These are phyloP conservation scores for Fusarium domesticum DNA, from an alignment of 2,329 filamentous ascomycete species.

Conservation along the genomic window DNA sequence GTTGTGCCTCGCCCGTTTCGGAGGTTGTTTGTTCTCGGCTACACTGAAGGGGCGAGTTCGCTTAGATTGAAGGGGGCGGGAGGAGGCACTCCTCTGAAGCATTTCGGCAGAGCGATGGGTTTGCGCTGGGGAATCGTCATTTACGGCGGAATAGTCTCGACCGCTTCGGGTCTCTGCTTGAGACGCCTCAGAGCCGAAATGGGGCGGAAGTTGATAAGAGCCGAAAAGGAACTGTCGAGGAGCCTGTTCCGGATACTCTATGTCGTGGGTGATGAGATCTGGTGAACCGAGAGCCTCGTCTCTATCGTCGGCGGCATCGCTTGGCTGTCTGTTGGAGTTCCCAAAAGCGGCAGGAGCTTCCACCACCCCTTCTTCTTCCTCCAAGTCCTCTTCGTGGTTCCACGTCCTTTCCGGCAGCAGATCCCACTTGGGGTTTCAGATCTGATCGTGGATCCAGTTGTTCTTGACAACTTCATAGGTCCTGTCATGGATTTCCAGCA, in stretches of 20 bases:
- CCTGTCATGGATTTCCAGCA: constrained; percentile 3
- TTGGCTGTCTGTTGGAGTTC: neutral
- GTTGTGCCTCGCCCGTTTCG: constrained; percentile 1
- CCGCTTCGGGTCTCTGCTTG: too few relatives aligned
- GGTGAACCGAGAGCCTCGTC: neutral
- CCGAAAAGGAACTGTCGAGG: too few relatives aligned
- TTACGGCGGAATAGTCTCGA: too few relatives aligned
- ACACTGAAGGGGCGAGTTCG: neutral
- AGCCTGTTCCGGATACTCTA: neutral
- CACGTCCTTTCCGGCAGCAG: constrained; percentile 4
- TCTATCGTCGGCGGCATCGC: neutral
- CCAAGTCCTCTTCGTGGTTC: constrained; percentile 6
- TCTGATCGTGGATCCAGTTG: constrained; percentile 7
- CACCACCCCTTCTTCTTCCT: neutral
- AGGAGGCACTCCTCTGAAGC: too few relatives aligned
- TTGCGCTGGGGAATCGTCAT: too few relatives aligned
- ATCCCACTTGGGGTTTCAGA: constrained; percentile 10
- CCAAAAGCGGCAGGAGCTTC: neutral
- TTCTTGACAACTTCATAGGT: constrained; percentile 10
- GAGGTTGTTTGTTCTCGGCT: neutral
- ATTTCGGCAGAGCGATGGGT: too few relatives aligned
- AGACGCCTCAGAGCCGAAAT: too few relatives aligned
- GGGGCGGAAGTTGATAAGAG: too few relatives aligned
- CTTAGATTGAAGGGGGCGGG: neutral
- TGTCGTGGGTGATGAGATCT: neutral